A percentile compares a stretch with the other conserved stretches of the same genome.
phyloP scores from a whole-genome alignment of 2,329 filamentous ascomycete species.

The Trichoderma breve region DNA sequence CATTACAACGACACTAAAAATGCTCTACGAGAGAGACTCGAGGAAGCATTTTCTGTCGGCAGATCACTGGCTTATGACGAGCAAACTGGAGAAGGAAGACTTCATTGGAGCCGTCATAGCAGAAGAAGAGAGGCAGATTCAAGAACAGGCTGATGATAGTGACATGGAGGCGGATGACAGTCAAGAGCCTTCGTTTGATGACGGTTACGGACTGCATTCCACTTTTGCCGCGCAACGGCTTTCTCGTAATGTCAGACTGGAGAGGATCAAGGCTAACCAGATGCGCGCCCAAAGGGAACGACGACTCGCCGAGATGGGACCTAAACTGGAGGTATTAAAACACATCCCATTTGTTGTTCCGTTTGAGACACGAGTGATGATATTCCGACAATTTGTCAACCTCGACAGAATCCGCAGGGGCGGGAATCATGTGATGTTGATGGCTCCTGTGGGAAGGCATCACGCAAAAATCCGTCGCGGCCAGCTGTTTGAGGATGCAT shows the following conservation, averaged over 20 bases:
- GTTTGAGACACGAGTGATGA: slow-evolving; percentile 84
- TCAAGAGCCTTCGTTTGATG: slow-evolving; percentile 34
- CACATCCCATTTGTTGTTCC: slow-evolving; percentile 98
- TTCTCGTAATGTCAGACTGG: slow-evolving; percentile 62
- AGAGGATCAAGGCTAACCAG: slow-evolving; percentile 62
- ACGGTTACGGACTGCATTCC: slow-evolving; percentile 29
- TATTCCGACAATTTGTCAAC: slow-evolving; percentile 89
- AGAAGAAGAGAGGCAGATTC: slow-evolving; percentile 78
- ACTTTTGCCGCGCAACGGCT: slow-evolving; percentile 55
- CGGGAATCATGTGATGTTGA: slow-evolving; percentile 21
- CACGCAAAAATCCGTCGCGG: slow-evolving; percentile 78
- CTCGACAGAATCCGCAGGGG: slow-evolving; percentile 54
- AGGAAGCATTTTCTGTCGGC: slow-evolving; percentile 76
- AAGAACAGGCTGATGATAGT: slow-evolving; percentile 40
- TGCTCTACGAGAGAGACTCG: slow-evolving; percentile 92
- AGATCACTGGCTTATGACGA: slow-evolving; percentile 93
- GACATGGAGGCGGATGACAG: slow-evolving; percentile 31
- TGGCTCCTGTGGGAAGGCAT: slow-evolving; percentile 54
- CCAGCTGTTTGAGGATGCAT: slow-evolving; percentile 82
- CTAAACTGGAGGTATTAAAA: slow-evolving; percentile 83
- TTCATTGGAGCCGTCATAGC: slow-evolving; percentile 84
- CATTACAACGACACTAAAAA: slow-evolving; percentile 75
- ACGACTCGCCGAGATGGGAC: slow-evolving; percentile 74
- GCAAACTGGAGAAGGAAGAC: slow-evolving; percentile 79
- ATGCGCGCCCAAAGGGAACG: slow-evolving; percentile 66